Evolutionary conservation across 139 green algal genomes (phyloP).

Genomic region (Volvox reticuliferus): DNA sequence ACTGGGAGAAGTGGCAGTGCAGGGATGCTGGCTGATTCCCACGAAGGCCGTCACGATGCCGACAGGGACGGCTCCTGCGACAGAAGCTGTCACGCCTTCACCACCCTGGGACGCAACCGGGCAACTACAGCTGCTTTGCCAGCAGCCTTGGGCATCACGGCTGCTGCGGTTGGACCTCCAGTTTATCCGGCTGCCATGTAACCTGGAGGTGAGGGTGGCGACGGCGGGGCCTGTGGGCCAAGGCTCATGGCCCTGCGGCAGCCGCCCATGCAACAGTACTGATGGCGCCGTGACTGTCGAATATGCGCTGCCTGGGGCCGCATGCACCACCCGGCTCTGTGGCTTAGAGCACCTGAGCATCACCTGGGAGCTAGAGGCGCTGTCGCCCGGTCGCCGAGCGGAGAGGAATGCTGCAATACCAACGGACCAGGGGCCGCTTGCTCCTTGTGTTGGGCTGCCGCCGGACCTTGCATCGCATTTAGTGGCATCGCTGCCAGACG

Average conservation of each 20-base stretch:
- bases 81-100: neutral
- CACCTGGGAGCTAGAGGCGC: constrained; percentile 27
- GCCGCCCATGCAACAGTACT: too few relatives aligned
- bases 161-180: constrained; percentile 27
- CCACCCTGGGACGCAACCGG: constrained; percentile 23
- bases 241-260: neutral
- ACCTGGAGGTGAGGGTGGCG: neutral
- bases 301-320: neutral
- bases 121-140: constrained; percentile 10
- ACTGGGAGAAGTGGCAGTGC: constrained; percentile 7
- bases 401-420: neutral
- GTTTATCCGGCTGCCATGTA: neutral
- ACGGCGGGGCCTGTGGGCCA: neutral
- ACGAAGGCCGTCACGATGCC: neutral
- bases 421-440: too few relatives aligned
- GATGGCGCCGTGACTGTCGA: too few relatives aligned
- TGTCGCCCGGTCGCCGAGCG: neutral
- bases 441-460: neutral
- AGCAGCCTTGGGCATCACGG: neutral
- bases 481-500: neutral
- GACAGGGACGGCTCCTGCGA: neutral
- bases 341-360: constrained; percentile 15
- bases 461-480: neutral
- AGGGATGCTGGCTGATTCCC: constrained; percentile 21
- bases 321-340: neutral